Evolutionary conservation across 257 asterid species (phyloP), one percentile per base, ranked within the genome.

Genomic region (Lavandula angustifolia): DNA sequence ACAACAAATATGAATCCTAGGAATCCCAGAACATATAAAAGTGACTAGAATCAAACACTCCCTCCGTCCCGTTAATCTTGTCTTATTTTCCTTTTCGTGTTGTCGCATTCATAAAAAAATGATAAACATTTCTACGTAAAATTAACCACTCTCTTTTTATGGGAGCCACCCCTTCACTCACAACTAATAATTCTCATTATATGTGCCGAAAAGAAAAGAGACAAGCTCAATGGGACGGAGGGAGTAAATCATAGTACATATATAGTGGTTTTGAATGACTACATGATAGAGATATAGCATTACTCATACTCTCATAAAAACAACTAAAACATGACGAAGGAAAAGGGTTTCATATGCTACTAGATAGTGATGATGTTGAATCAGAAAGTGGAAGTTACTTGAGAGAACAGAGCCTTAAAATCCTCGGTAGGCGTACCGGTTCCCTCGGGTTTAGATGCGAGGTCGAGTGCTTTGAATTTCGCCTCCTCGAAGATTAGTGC

Each of bases 371-470:
- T 13, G 35, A 60, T 31, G 7, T 18, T 52, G 29, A 51, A 74
- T 90, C 85, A 94, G 76, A 94, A 94, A 22, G 79, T 84, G 59
- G 86, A 38, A 13, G 85, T 68, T 76, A 87, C 69, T 65, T 81
- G 89, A 54, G 95, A 74, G 75, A 94, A 90, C 41, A 94, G 84
- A 67, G 94, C 85, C 85, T 90, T 84, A 71, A 94, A 94, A 74
- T 87, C 99, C 59, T 64, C 83, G 3, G 96, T 87, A 0, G 96
- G 95, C 2, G 86, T 69, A 66, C 96, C 91, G 4, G 84, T 50
- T 62, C 96, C 97, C 80, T 94, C 96, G 0, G 95, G 91, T 73
- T 90, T 86, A 3, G 97, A 90, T 16, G 97, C 94, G 56, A 94
- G 77, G 72, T 94, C 99, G 62, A 87, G 81, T 7, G 96, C 95